Evolutionary conservation across 2,329 filamentous ascomycete species (phyloP), one percentile per base, ranked within the genome.

Genomic region (Fusarium buharicum): DNA sequence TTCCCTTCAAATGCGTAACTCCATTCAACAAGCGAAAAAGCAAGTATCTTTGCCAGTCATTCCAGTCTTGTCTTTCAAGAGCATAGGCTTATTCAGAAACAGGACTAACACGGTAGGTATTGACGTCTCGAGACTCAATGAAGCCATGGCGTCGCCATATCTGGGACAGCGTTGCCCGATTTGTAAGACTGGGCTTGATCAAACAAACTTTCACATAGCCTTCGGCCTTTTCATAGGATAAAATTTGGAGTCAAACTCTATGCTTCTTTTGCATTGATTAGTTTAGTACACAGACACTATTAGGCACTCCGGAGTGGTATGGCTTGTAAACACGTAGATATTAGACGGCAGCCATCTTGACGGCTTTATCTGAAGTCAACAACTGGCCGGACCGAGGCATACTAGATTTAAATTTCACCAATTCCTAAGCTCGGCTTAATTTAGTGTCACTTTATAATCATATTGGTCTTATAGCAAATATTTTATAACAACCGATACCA

Each of bases 61-160:
- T 66, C 62, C 63, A 51, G 56, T 49, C 45, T 31, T 48, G 49
- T 34, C 44, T 40, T 41, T 20, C 10, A 13, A 18, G 22, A 28
- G 16, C 12, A 46, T 22, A 59, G 24, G 46, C 17, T 36, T 45
- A 30, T 39, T 40, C 27, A 28, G 36, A 49, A 62, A 30, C 16
- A n/a, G 34, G 34, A 39, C 28, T 18, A 39, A 36, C 11, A 41
- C 44, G 56, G 47, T 50, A 40, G 63, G 46, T 30, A 53, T 50
- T 55, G 38, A 54, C 48, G 39, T 40, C 24, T 39, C 34, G 33
- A 50, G 59, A 36, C 62, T 55, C 34, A 33, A 62, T 62, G 31
- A 41, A 65, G 52, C 49, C 50, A 56, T 53, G 27, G 50, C 51
- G 46, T 58, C 50, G 51, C 40, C 36, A 43, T 49, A 30, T 44